Percentiles rank a stretch among this genome's conserved stretches.
Evolutionary conservation across 805 yeast genomes (phyloP).

Genomic region (Pichia cabralensis): DNA sequence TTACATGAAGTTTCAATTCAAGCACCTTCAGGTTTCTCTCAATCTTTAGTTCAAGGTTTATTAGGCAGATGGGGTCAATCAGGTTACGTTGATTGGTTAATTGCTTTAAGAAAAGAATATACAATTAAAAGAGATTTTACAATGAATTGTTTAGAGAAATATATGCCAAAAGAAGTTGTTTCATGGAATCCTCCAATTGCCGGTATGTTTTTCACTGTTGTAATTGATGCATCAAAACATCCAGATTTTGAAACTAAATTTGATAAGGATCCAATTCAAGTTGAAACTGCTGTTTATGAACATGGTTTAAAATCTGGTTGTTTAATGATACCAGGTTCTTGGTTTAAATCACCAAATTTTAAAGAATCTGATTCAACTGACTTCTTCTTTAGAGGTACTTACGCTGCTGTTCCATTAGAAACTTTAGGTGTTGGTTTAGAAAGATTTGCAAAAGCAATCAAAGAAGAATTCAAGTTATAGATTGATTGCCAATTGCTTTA

Average conservation of each 20-base stretch:
- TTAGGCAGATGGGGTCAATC: conserved; percentile 82
- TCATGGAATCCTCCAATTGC: conserved; percentile 57
- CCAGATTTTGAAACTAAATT: conserved; percentile 57
- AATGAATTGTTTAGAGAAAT: conserved; percentile 58
- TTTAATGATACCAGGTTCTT: conserved; percentile 73
- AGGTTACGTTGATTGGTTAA: conserved; percentile 85
- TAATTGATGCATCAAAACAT: conserved; percentile 68
- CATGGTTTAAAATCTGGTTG: conserved; percentile 49
- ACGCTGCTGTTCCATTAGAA: conserved; percentile 74
- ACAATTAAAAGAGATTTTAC: conserved; percentile 83
- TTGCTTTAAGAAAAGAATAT: conserved; percentile 72
- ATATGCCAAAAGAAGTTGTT: conserved; percentile 39
- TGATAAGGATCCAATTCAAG: conserved; percentile 48
- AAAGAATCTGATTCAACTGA: conserved; percentile 32
- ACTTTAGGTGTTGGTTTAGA: conserved; percentile 49
- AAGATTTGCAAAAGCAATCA: conserved; percentile 57
- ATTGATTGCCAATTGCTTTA: not conserved
- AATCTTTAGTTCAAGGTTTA: conserved; percentile 57
- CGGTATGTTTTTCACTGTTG: conserved; percentile 78
- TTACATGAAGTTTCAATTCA: conserved; percentile 77
- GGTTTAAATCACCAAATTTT: conserved; percentile 57
- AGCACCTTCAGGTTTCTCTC: conserved; percentile 73
- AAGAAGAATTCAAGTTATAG: conserved; percentile 42
- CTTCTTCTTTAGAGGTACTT: conserved; percentile 78
- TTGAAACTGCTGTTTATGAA: conserved; percentile 57